These are phyloP conservation scores for Talaromyces proteolyticus DNA, from an alignment of 495 filamentous ascomycete species.

Conservation along the genomic window DNA sequence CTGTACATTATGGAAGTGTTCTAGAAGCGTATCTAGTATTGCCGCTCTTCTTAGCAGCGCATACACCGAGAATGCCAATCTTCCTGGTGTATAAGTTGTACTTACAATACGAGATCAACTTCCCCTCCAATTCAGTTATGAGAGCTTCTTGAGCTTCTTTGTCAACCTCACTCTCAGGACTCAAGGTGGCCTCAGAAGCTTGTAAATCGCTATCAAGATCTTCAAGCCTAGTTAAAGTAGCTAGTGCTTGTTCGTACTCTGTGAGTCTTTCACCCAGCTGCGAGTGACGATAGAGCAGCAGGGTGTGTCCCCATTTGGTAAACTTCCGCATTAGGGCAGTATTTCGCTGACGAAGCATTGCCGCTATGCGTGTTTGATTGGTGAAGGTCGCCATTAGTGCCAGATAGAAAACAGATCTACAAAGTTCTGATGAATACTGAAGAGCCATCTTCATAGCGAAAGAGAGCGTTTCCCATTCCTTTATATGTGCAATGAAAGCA, in stretches of 20 bases:
- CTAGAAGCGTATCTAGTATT: background rate
- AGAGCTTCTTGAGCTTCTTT: background rate
- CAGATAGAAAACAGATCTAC: background rate
- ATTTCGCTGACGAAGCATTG: background rate
- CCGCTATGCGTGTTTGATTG: background rate
- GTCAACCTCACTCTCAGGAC: background rate
- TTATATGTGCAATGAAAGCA: background rate
- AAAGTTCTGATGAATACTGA: background rate
- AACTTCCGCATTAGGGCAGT: constrained; percentile 4
- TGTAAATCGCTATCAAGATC: background rate
- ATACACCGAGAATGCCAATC: background rate
- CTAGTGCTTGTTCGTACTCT: background rate
- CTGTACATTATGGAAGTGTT: background rate
- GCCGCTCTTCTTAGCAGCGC: background rate
- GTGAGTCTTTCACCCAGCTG: background rate
- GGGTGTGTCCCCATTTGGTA: background rate
- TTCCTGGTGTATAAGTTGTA: background rate
- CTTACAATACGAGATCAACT: background rate
- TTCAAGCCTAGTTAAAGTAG: background rate
- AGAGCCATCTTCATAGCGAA: background rate
- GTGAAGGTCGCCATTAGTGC: background rate
- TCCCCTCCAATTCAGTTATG: background rate
- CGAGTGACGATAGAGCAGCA: background rate
- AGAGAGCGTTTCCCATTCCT: background rate
- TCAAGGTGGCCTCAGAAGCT: background rate